Percentiles rank a stretch among this genome's conserved stretches.
These are phyloP conservation scores for Eremothecium sinecaudum DNA, from an alignment of 1,139 yeast species.

Conservation along the genomic window DNA sequence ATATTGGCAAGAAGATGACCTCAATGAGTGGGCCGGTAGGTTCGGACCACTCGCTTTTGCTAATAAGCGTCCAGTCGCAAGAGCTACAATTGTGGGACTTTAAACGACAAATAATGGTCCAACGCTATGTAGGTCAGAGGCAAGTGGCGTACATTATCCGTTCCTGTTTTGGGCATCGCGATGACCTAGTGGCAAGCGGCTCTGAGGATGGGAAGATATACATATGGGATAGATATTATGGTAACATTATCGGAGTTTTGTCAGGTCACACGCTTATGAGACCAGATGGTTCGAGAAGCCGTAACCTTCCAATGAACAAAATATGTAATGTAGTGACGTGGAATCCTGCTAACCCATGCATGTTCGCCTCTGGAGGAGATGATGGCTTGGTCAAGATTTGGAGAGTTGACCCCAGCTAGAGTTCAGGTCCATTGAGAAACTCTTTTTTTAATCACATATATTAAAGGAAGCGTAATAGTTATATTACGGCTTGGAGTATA, in stretches of 20 bases:
- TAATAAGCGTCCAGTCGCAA: constrained; percentile 65
- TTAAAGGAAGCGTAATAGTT: too few species aligned
- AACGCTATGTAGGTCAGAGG: constrained; percentile 61
- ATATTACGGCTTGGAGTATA: too few species aligned
- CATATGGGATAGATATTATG: constrained; percentile 71
- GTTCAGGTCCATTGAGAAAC: too few species aligned
- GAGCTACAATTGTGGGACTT: constrained; percentile 76
- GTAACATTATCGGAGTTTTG: constrained; percentile 54
- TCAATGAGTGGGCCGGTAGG: constrained; percentile 30
- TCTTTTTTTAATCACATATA: too few species aligned
- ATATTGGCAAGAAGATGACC: constrained; percentile 39
- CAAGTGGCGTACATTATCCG: constrained; percentile 65
- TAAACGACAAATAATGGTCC: constrained; percentile 40
- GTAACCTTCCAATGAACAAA: constrained; percentile 16
- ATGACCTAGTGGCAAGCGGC: constrained; percentile 67
- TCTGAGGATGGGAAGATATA: constrained; percentile 74
- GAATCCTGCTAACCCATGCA: constrained; percentile 45
- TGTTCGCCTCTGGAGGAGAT: constrained; percentile 82
- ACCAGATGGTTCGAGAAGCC: constrained; percentile 6
- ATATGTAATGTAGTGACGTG: constrained; percentile 49
- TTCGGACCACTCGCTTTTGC: constrained; percentile 31
- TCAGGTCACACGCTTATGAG: constrained; percentile 44
- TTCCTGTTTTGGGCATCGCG: constrained; percentile 68
- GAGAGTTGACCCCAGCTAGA: constrained; percentile 38
- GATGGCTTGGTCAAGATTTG: constrained; percentile 61